phyloP scores from a whole-genome alignment of 2,329 filamentous ascomycete genomes.

The Aureobasidium subglaciale region DNA sequence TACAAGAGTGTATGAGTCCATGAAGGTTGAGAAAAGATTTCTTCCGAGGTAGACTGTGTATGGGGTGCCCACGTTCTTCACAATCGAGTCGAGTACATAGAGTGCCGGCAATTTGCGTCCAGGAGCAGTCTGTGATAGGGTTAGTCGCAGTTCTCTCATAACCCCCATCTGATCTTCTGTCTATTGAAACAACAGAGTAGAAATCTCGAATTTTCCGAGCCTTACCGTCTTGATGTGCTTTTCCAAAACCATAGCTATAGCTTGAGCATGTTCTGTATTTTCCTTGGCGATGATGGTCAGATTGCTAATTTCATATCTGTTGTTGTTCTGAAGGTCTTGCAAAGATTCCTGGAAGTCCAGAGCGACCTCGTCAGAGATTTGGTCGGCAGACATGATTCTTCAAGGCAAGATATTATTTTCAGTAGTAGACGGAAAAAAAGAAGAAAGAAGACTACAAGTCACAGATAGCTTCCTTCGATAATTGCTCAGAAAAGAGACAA shows the following conservation, averaged over 20 bases:
- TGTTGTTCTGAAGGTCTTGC: constrained; percentile 84
- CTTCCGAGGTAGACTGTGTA: constrained; percentile 93
- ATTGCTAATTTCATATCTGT: constrained; percentile 93
- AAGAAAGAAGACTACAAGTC: constrained; percentile 15
- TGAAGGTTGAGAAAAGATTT: constrained; percentile 88
- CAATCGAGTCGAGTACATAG: constrained; percentile 95
- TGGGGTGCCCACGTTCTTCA: constrained; percentile 96
- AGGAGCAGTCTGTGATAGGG: constrained; percentile 62
- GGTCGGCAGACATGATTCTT: constrained; percentile 33
- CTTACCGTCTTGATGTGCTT: constrained; percentile 93
- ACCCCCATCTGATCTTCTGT: neutral
- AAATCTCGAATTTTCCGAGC: neutral
- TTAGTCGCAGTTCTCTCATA: constrained; percentile 31
- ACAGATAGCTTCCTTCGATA: constrained; percentile 15
- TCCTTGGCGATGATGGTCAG: constrained; percentile 96
- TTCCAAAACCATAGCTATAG: constrained; percentile 82
- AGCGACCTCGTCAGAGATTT: constrained; percentile 81
- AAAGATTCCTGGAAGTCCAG: constrained; percentile 91
- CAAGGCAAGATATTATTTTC: constrained; percentile 21
- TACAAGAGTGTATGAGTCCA: constrained; percentile 90
- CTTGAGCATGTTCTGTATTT: constrained; percentile 90
- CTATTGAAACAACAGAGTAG: neutral
- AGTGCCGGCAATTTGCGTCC: constrained; percentile 89
- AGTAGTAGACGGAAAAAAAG: constrained; percentile 11
- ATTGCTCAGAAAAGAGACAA: constrained; percentile 5